Percentiles rank a stretch among this genome's conserved stretches.
phyloP scores from a whole-genome alignment of 139 green algal genomes.

The Pseudopediastrum boryanum region DNA sequence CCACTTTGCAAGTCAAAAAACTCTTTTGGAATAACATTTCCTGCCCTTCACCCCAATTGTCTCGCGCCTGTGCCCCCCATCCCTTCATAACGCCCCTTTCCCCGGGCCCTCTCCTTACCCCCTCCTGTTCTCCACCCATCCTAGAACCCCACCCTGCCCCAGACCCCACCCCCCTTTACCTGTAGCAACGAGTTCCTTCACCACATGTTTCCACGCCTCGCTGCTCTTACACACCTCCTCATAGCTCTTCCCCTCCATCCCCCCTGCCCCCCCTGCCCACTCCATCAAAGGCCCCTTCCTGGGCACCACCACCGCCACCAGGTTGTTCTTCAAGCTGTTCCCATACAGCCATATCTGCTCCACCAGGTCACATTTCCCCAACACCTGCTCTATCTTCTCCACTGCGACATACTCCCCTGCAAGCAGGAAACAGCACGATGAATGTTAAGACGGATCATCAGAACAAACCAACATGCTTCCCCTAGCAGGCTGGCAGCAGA shows the following conservation, averaged over 20 bases:
- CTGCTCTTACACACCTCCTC: constrained; percentile 12
- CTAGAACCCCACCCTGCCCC: constrained; percentile 28
- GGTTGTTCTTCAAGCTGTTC: constrained; percentile 85
- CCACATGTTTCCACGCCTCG: background rate
- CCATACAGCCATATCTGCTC: constrained; percentile 95
- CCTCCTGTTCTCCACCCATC: too few species aligned
- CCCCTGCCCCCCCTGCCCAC: constrained; percentile 52
- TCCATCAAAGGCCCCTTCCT: constrained; percentile 53
- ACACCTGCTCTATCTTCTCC: constrained; percentile 91
- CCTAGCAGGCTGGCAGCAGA: background rate
- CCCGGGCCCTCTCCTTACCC: too few species aligned
- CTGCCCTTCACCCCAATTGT: too few species aligned
- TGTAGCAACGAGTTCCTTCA: constrained; percentile 45
- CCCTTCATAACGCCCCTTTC: too few species aligned
- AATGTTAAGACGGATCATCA: background rate
- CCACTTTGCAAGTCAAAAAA: too few species aligned
- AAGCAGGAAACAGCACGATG: background rate
- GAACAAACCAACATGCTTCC: background rate
- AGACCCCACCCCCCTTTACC: constrained; percentile 42
- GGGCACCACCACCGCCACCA: constrained; percentile 93
- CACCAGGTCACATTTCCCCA: constrained; percentile 82
- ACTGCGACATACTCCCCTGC: constrained; percentile 94
- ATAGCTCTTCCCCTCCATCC: constrained; percentile 1
- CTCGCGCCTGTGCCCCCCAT: too few species aligned
- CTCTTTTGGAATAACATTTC: too few species aligned